phyloP scores from a whole-genome alignment of 352 stramenopile genomes.

The Blastocystis sp. region DNA sequence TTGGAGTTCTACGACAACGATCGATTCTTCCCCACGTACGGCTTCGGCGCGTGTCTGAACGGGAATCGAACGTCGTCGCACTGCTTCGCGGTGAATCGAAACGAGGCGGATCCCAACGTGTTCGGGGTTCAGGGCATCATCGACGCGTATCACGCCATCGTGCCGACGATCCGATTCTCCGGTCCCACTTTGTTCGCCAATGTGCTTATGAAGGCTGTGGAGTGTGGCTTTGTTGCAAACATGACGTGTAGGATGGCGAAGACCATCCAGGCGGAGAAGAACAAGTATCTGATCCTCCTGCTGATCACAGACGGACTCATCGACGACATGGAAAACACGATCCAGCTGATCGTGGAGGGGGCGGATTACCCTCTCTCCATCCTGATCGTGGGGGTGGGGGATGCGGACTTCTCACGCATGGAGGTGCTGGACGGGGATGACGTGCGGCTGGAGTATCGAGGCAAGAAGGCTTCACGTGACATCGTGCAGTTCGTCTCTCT shows the following conservation, averaged over 20 bases:
- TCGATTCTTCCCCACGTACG: conserved; percentile 73
- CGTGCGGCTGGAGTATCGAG: background rate
- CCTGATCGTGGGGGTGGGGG: conserved; percentile 74
- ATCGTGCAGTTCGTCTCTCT: conserved; percentile 32
- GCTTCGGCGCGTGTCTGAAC: conserved; percentile 78
- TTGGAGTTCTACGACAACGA: conserved; percentile 74
- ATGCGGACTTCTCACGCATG: conserved; percentile 74
- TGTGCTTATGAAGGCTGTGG: conserved; percentile 64
- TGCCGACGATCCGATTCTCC: conserved; percentile 64
- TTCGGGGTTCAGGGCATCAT: conserved; percentile 73
- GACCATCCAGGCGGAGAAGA: conserved; percentile 32
- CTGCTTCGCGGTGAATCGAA: conserved; percentile 80
- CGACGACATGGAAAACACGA: conserved; percentile 74
- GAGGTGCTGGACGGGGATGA: conserved; percentile 46
- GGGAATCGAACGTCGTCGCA: conserved; percentile 73
- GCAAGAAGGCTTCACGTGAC: conserved; percentile 32
- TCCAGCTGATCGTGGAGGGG: conserved; percentile 62
- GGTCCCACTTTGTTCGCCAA: conserved; percentile 67
- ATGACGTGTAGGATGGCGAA: background rate
- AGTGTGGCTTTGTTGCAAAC: background rate
- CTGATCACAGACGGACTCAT: conserved; percentile 80
- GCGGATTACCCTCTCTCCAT: conserved; percentile 67
- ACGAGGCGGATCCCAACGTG: conserved; percentile 73
- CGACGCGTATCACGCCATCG: conserved; percentile 68
- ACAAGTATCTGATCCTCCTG: conserved; percentile 74